Evolutionary conservation across 331 rosid genomes (phyloP).

Genomic region (Quercus tomentella): DNA sequence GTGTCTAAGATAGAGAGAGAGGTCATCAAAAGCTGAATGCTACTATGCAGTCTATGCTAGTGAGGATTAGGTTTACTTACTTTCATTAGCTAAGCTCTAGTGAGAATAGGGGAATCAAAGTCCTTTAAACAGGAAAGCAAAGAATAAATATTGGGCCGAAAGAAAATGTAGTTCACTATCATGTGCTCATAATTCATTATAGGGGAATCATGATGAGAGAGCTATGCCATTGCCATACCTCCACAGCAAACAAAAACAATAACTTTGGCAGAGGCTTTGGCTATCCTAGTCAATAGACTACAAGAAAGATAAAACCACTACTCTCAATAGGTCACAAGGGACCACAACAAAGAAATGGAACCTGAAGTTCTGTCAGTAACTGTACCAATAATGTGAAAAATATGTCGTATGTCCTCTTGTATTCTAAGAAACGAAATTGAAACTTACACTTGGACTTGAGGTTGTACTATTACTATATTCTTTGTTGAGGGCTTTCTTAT

Average conservation of each 20-base stretch:
- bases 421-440: too few species aligned
- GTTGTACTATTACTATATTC: slow-evolving; percentile 7
- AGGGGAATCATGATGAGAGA: slow-evolving; percentile 39
- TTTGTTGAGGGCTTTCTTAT: slow-evolving; percentile 17
- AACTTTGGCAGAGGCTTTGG: slow-evolving; percentile 24
- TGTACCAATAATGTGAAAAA: too few species aligned
- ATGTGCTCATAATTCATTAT: slow-evolving; percentile 1
- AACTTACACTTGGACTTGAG: not conserved
- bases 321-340: slow-evolving; percentile 16
- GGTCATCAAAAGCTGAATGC: slow-evolving; percentile 15
- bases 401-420: too few species aligned
- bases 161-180: slow-evolving; percentile 33
- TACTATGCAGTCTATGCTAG: not conserved
- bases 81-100: slow-evolving; percentile 19
- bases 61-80: not conserved
- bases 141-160: slow-evolving; percentile 26
- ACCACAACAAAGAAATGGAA: slow-evolving; percentile 30
- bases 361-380: too few species aligned
- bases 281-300: slow-evolving; percentile 18
- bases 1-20: not conserved
- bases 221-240: slow-evolving; percentile 39
- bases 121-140: slow-evolving; percentile 6
- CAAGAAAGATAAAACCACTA: slow-evolving; percentile 15
- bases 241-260: slow-evolving; percentile 30
- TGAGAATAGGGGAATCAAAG: slow-evolving; percentile 16